Conservation (phyloP, 495 filamentous ascomycete genomes). For the Neurospora sp. region DNA sequence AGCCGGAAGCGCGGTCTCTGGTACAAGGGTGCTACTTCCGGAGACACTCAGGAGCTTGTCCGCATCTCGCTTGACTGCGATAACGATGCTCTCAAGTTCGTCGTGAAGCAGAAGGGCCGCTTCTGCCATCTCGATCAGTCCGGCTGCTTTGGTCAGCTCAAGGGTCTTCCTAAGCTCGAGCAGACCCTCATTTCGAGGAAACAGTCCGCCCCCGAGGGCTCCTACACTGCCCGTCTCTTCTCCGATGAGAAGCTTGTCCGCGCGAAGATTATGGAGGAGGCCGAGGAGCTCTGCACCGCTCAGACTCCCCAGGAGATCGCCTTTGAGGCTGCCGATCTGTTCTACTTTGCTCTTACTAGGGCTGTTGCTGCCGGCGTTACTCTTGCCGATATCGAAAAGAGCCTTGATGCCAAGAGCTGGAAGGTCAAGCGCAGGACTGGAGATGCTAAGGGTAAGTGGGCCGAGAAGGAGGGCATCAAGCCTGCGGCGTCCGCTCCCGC, state of each 20-base stretch:
- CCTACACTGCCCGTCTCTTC: slow-evolving; percentile 89
- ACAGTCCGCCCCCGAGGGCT: slow-evolving; percentile 69
- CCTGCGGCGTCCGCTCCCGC: slow-evolving; percentile 25
- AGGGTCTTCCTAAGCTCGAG: slow-evolving; percentile 71
- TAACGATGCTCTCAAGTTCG: slow-evolving; percentile 79
- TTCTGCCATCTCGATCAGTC: slow-evolving; percentile 93
- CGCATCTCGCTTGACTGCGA: slow-evolving; percentile 84
- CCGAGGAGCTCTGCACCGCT: slow-evolving; percentile 84
- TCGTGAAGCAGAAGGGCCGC: slow-evolving; percentile 79
- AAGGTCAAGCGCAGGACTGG: slow-evolving; percentile 89
- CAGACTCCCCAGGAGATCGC: slow-evolving; percentile 71
- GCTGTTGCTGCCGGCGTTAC: slow-evolving; percentile 74
- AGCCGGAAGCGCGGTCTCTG: slow-evolving; percentile 89
- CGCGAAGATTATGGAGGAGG: slow-evolving; percentile 98
- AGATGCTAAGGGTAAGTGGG: slow-evolving; percentile 86
- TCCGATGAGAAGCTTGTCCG: slow-evolving; percentile 78
- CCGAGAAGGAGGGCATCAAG: slow-evolving; percentile 66
- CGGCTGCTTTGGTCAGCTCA: slow-evolving; percentile 81
- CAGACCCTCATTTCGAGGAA: slow-evolving; percentile 76
- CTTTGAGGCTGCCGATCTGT: slow-evolving; percentile 87
- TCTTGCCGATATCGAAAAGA: slow-evolving; percentile 79
- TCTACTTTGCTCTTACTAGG: slow-evolving; percentile 91
- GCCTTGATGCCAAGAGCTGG: slow-evolving; percentile 84
- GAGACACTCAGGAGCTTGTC: slow-evolving; percentile 83
- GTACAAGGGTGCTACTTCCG: slow-evolving; percentile 93